Evolutionary conservation across 148 eudicot genomes (phyloP).

Genomic region (Bassia scoparia): DNA sequence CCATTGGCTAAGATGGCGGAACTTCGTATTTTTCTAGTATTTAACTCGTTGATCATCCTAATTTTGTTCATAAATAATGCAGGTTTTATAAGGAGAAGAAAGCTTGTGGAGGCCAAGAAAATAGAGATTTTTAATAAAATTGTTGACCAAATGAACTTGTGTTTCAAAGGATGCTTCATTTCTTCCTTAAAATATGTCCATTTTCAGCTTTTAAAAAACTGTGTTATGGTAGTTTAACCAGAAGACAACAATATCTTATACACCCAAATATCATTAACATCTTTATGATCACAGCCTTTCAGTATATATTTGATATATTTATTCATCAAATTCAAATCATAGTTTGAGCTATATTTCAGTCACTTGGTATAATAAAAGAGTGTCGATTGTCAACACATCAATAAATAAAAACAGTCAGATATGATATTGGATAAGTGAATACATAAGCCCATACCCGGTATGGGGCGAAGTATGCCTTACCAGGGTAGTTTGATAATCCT

Average conservation of each 20-base stretch:
- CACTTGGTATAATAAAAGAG: background rate
- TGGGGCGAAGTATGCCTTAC: background rate
- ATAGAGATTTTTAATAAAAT: constrained; percentile 23
- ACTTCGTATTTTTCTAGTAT: constrained; percentile 17
- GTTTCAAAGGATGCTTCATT: constrained; percentile 23
- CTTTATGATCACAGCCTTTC: background rate
- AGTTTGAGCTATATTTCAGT: background rate
- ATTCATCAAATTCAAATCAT: background rate
- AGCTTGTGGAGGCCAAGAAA: constrained; percentile 38
- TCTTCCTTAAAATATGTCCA: constrained; percentile 10
- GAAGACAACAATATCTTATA: constrained; percentile 12
- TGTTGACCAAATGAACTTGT: constrained; percentile 27
- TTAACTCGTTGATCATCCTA: background rate
- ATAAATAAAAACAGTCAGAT: background rate
- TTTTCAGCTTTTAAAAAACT: constrained; percentile 16
- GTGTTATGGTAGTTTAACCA: constrained; percentile 15
- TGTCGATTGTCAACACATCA: background rate
- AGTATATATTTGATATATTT: background rate
- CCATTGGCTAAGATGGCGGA: constrained; percentile 50
- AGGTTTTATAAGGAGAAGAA: constrained; percentile 24
- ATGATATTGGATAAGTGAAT: background rate
- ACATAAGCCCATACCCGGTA: background rate
- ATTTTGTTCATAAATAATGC: constrained; percentile 14
- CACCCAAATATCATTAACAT: constrained; percentile 14
- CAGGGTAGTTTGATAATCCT: background rate